A percentile compares a stretch with the other conserved stretches of the same genome.
Evolutionary conservation across 2,329 filamentous ascomycete species (phyloP).

Genomic region (Cercospora sojina): DNA sequence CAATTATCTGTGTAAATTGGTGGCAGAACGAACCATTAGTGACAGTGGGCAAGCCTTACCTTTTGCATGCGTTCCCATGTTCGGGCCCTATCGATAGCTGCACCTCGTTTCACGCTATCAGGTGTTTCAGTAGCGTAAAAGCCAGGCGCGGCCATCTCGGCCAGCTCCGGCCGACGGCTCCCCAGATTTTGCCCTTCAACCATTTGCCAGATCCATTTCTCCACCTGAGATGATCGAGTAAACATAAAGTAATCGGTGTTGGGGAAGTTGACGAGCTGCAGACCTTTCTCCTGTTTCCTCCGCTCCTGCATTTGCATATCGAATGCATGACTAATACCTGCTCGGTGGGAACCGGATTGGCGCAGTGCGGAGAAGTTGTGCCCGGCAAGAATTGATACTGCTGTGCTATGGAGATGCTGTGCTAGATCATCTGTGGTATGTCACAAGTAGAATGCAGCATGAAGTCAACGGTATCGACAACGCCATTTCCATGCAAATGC

Average conservation of each 20-base stretch:
- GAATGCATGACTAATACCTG: neutral
- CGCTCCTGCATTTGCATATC: neutral
- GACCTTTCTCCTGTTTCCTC: neutral
- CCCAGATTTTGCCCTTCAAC: neutral
- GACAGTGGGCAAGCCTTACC: neutral
- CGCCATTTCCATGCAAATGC: neutral
- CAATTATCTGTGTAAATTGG: neutral
- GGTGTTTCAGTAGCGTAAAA: constrained; percentile 12
- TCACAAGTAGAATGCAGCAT: neutral
- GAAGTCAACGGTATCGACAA: neutral
- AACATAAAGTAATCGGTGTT: neutral
- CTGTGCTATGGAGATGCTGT: neutral
- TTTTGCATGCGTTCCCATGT: constrained; percentile 6
- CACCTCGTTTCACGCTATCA: constrained; percentile 9
- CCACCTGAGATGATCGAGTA: constrained; percentile 13
- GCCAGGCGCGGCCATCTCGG: neutral
- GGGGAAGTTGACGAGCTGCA: neutral
- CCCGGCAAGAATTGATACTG: neutral
- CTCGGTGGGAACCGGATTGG: neutral
- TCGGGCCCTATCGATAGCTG: constrained; percentile 12
- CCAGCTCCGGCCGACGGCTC: constrained; percentile 8
- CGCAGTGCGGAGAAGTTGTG: neutral
- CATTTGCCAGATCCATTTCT: constrained; percentile 3
- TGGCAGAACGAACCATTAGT: neutral
- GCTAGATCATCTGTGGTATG: neutral